Evolutionary conservation across 257 asterid genomes (phyloP), one percentile per base, ranked within the genome.

Genomic region (Lavandula angustifolia): DNA sequence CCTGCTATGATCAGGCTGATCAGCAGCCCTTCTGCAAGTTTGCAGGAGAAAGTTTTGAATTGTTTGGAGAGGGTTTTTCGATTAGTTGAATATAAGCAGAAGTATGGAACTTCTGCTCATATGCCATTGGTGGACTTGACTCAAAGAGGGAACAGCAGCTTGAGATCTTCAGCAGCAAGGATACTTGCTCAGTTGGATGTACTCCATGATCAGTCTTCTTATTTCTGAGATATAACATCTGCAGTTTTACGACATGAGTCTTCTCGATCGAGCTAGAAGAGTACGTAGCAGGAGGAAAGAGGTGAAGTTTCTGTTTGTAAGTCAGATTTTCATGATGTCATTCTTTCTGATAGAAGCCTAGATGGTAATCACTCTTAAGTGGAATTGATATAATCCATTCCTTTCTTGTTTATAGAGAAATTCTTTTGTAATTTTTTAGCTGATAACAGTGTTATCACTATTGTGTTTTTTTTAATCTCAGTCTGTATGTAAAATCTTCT

Each of bases 111-210:
- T 7, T 66, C 64, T 5, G 85, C 79, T 60, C 85, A 83, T 31
- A 62, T 54, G 80, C 70, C 75, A 33, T 72, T 85, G 75, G 82
- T 85, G 60, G 94, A 83, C 40, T 81, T 85, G 83, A 79, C 94
- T 29, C 89, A 79, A 56, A 69, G 80, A n/a, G 84, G 84, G 48
- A 75, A 64, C 70, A 77, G 49, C 64, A 65, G 71, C 42, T 37
- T 79, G 49, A 85, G 55, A 63, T 76, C 94, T 57, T 75, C 73
- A 64, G 89, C 89, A 16, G 94, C 89, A 9, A 73, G n/a, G 62
- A 67, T 85, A 47, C 85, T 85, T 63, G 94, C 84, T 77, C 89
- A 71, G 50, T 54, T 85, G 51, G 74, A 75, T 71, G 81, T 80
- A 58, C 84, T 85, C 35, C 87, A 80, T 46, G 78, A 80, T 33